Conservation (phyloP, 306 rosid genomes). For the Pachyrhizus erosus region DNA sequence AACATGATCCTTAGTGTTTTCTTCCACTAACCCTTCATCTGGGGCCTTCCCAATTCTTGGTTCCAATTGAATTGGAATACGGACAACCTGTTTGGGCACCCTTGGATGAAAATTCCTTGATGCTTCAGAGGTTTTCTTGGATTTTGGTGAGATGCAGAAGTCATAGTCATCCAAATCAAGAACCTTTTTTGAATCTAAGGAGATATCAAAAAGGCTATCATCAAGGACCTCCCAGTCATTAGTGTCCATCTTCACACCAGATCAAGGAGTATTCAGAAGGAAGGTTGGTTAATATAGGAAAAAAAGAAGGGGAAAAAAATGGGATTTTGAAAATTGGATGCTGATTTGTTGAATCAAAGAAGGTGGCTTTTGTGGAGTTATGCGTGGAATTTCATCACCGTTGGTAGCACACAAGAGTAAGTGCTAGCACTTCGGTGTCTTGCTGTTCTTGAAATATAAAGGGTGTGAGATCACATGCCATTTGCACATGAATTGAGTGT, state of each 20-base stretch:
- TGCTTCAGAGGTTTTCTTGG: constrained; percentile 32
- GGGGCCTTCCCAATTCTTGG: constrained; percentile 31
- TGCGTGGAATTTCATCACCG: constrained; percentile 42
- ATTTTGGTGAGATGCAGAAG: constrained; percentile 64
- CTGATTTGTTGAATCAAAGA: constrained; percentile 50
- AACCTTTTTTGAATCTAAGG: constrained; percentile 39
- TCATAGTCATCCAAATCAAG: constrained; percentile 54
- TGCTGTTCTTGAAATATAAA: constrained; percentile 46
- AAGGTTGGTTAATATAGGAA: constrained; percentile 25
- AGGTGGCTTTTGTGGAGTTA: constrained; percentile 62
- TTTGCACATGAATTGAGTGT: constrained; percentile 24
- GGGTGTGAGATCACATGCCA: constrained; percentile 31
- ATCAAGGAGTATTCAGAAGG: constrained; percentile 1
- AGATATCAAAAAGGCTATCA: constrained; percentile 58
- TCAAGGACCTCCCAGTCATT: constrained; percentile 84
- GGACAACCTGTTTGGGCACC: constrained; percentile 38
- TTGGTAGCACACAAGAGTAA: constrained; percentile 21
- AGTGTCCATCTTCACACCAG: constrained; percentile 59
- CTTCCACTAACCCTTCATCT: constrained; percentile 40
- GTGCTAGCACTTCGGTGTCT: constrained; percentile 39
- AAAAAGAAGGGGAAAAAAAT: neutral
- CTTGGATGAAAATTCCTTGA: constrained; percentile 41
- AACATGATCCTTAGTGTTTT: constrained; percentile 14
- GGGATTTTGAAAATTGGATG: constrained; percentile 33
- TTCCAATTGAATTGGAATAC: constrained; percentile 56